Evolutionary conservation across 441 rosid species (phyloP).

Genomic region (Corymbia citriodora): DNA sequence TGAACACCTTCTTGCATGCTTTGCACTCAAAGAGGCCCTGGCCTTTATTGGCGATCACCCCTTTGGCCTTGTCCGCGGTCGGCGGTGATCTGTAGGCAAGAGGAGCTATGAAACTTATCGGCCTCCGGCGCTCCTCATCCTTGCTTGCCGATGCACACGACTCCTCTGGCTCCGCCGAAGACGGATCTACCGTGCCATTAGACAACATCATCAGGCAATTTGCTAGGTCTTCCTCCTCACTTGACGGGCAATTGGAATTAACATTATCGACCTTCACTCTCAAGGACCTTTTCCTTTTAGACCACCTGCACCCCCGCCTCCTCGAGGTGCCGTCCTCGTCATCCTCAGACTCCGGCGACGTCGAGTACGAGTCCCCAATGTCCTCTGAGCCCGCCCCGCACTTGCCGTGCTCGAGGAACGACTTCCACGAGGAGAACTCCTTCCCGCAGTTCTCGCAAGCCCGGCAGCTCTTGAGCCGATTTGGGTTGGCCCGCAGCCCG

Average conservation of each 20-base stretch:
- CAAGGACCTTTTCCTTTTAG: constrained; percentile 51
- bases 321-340: constrained; percentile 21
- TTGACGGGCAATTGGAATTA: constrained; percentile 38
- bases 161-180: constrained; percentile 40
- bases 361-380: constrained; percentile 33
- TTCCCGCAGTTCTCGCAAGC: constrained; percentile 67
- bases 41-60: constrained; percentile 13
- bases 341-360: constrained; percentile 34
- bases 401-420: constrained; percentile 63
- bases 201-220: constrained; percentile 89
- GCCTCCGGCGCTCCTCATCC: constrained; percentile 49
- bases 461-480: constrained; percentile 48
- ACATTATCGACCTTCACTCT: constrained; percentile 34
- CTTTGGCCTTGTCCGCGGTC: constrained; percentile 31
- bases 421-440: constrained; percentile 67
- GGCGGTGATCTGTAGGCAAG: constrained; percentile 13
- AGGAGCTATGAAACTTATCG: constrained; percentile 27
- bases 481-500: constrained; percentile 58
- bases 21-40: constrained; percentile 76
- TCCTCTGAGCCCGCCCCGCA: constrained; percentile 37
- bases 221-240: constrained; percentile 94
- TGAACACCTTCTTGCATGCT: constrained; percentile 93
- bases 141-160: constrained; percentile 69
- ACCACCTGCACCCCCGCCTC: constrained; percentile 39
- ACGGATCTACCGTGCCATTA: constrained; percentile 41